Evolutionary conservation across 352 stramenopile species (phyloP).

Genomic region (Discostella stelligera): DNA sequence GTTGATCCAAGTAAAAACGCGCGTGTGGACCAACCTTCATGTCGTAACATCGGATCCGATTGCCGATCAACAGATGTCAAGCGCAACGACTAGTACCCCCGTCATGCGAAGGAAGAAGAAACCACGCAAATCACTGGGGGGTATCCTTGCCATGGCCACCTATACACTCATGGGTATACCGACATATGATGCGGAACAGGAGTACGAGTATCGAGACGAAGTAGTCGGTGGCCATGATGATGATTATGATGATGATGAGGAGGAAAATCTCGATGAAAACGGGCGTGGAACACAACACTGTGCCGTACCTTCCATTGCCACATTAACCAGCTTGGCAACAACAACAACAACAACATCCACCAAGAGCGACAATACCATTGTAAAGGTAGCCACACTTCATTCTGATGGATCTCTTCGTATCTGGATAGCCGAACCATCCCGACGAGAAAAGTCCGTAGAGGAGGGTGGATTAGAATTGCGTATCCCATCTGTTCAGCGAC

Average conservation of each 20-base stretch:
- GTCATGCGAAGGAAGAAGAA: constrained; percentile 8
- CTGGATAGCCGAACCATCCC: constrained; percentile 22
- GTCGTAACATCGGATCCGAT: constrained; percentile 16
- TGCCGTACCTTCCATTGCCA: constrained; percentile 18
- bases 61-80: not conserved
- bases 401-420: constrained; percentile 42
- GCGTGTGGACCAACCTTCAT: constrained; percentile 31
- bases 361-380: not conserved
- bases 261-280: not conserved
- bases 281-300: too few relatives aligned
- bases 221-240: constrained; percentile 16
- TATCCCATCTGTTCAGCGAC: constrained; percentile 22
- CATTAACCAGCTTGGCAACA: constrained; percentile 13
- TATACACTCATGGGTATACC: constrained; percentile 23
- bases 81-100: not conserved
- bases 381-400: constrained; percentile 36
- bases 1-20: not conserved
- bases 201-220: constrained; percentile 28
- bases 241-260: constrained; percentile 3
- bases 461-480: constrained; percentile 8
- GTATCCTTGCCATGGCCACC: constrained; percentile 15
- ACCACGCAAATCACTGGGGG: constrained; percentile 18
- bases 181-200: constrained; percentile 11
- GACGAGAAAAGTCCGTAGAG: not conserved
- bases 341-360: not conserved